Base-by-base conservation (phyloP, 306 rosid species). In the Casuarina equisetifolia region DNA sequence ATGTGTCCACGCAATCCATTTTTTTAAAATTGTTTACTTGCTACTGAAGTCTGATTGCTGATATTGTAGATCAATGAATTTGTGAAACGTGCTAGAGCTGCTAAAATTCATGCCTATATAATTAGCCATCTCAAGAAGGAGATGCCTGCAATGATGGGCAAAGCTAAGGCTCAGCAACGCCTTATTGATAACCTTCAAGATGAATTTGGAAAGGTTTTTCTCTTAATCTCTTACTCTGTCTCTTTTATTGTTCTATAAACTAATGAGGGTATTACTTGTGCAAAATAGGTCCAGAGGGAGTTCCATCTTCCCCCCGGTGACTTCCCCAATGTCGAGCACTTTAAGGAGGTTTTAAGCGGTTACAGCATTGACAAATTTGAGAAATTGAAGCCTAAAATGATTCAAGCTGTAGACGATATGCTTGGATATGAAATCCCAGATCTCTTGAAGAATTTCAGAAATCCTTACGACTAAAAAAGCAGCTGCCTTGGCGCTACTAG, bases 91-190 rank as follows among this genome's bases (percentile, higher is more conserved):
- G 97, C 99, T 4, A 83, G 99, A 75, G 94, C 97, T 9, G 99
- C 87, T 1, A 86, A 87, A 87, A 92, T 95, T 62, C 99, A 95
- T 74, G 96, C 99, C 74, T 90, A 90, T 73, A 95, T 95, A 39
- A 84, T 95, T 46, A 85, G 97, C 73, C 99, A 92, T 87, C 92
- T 95, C 2, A 90, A 80, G 55, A 91, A 88, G 83, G 90, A 92
- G 69, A 95, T 95, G 99, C 99, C 99, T 79, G 7, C 94, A 1
- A 85, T 95, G 89, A 89, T 95, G 8, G 99, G 97, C 64, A 95
- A 95, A 86, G 85, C 97, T 3, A 95, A 91, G 85, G 73, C 92
- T 75, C 99, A 95, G 68, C 91, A 91, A 81, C 90, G 74, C 73
- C 96, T 95, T 54, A 75, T 83, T 66, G 91, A 91, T 69, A 92